Percentiles rank a stretch among this genome's conserved stretches.
Evolutionary conservation across 345 rosid species (phyloP).

Genomic region (Dovyalis caffra): DNA sequence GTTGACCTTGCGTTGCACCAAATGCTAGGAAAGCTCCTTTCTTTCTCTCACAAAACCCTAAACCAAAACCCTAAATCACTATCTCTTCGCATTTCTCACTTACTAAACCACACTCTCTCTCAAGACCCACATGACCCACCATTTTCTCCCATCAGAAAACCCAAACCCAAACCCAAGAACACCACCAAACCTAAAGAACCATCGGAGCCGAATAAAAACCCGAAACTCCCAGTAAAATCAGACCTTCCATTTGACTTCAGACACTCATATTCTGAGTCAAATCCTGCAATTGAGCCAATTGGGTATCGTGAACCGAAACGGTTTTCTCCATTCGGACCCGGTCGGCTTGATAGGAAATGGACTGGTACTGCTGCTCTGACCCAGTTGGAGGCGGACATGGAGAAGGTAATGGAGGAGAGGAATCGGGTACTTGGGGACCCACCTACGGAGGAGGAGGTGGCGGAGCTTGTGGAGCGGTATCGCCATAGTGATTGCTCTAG

Average conservation of each 20-base stretch:
- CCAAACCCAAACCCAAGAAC: constrained; percentile 12
- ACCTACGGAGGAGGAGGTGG: constrained; percentile 64
- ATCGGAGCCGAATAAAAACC: neutral
- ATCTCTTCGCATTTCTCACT: constrained; percentile 1
- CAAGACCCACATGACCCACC: constrained; percentile 25
- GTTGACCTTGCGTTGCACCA: neutral
- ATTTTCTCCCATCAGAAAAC: constrained; percentile 17
- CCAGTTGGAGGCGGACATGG: constrained; percentile 32
- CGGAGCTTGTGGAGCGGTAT: constrained; percentile 72
- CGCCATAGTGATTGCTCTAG: constrained; percentile 77
- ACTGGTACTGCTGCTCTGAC: constrained; percentile 70
- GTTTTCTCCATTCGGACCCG: constrained; percentile 91
- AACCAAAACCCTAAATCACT: neutral
- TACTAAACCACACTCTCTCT: constrained; percentile 8
- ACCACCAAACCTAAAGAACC: neutral
- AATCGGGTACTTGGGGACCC: constrained; percentile 54
- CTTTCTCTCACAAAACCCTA: constrained; percentile 18
- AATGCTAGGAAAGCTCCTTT: constrained; percentile 18
- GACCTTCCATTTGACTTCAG: constrained; percentile 83
- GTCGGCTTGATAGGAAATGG: constrained; percentile 77
- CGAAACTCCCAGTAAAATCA: constrained; percentile 30
- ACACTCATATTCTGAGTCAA: constrained; percentile 74
- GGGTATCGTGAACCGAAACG: constrained; percentile 85
- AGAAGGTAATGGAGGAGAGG: constrained; percentile 47
- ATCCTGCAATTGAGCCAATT: constrained; percentile 54